Conservation (phyloP, 1,139 yeast genomes). For the Wickerhamiella infanticola region DNA sequence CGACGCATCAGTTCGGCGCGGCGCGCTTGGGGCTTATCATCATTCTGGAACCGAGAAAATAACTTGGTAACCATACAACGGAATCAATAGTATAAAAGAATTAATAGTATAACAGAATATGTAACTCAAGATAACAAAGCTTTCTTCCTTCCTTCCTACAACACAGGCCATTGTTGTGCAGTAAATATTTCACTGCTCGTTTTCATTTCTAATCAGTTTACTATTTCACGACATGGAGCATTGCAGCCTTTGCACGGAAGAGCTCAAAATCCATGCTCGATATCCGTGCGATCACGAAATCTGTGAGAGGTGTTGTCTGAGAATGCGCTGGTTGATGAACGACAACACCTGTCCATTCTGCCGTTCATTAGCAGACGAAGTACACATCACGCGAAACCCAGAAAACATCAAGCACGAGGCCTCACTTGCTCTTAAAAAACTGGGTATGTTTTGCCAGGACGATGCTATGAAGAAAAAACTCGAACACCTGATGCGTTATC, state of each 20-base stretch:
- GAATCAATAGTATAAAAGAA: too few species aligned
- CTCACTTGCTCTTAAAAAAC: conserved; percentile 4
- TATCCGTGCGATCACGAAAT: conserved; percentile 76
- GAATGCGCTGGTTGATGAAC: conserved; percentile 68
- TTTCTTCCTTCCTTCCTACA: too few species aligned
- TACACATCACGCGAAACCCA: conserved; percentile 15
- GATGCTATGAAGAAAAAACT: conserved; percentile 28
- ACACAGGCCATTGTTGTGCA: too few species aligned
- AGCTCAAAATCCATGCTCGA: conserved; percentile 43
- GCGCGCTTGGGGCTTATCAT: too few species aligned
- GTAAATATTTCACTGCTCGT: too few species aligned
- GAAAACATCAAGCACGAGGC: conserved; percentile 1
- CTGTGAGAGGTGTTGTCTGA: conserved; percentile 68
- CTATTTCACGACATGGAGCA: conserved; percentile 20
- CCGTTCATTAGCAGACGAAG: conserved; percentile 41
- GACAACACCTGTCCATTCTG: conserved; percentile 71
- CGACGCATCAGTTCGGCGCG: too few species aligned
- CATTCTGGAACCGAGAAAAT: too few species aligned
- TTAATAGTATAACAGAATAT: too few species aligned
- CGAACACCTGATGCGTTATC: conserved; percentile 36
- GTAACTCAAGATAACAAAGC: too few species aligned
- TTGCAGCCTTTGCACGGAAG: conserved; percentile 79
- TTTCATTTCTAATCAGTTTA: not conserved
- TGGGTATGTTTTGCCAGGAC: conserved; percentile 23
- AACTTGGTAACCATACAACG: too few species aligned